Conservation (phyloP, 2,329 filamentous ascomycete species). For the Pestalotiopsis sp. region DNA sequence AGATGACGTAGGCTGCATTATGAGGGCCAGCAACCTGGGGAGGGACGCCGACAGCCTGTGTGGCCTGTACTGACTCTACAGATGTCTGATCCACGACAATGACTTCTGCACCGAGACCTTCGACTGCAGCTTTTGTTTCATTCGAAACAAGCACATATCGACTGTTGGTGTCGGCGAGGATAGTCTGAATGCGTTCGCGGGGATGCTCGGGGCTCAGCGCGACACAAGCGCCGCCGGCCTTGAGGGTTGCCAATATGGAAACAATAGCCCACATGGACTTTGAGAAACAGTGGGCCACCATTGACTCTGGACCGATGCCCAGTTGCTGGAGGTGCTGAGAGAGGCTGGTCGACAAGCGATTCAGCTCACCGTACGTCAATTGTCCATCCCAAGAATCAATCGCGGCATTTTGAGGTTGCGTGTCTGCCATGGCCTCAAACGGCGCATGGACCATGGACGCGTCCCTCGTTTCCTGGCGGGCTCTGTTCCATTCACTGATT, state of each 20-base stretch:
- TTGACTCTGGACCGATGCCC: slow-evolving; percentile 27
- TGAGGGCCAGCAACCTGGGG: not conserved
- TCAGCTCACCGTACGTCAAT: slow-evolving; percentile 30
- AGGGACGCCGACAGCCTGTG: not conserved
- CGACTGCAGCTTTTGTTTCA: not conserved
- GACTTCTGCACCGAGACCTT: not conserved
- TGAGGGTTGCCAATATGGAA: slow-evolving; percentile 33
- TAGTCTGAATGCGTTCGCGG: slow-evolving; percentile 33
- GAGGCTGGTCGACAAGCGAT: slow-evolving; percentile 22
- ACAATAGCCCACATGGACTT: slow-evolving; percentile 34
- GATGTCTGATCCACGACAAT: not conserved
- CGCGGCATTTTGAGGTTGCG: slow-evolving; percentile 15
- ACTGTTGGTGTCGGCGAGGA: slow-evolving; percentile 24
- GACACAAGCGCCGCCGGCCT: slow-evolving; percentile 32
- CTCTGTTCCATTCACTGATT: not conserved
- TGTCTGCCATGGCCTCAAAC: not conserved
- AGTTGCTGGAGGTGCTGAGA: slow-evolving; percentile 20
- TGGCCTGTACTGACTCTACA: not conserved
- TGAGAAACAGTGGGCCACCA: slow-evolving; percentile 34
- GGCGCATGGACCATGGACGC: not conserved
- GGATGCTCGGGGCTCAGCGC: slow-evolving; percentile 37
- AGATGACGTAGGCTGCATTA: slow-evolving; percentile 15
- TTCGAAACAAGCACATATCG: slow-evolving; percentile 10
- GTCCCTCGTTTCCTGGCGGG: not conserved
- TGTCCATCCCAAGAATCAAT: slow-evolving; percentile 29